Evolutionary conservation across 2,329 filamentous ascomycete species (phyloP).

Genomic region (Stemphylium beticola): DNA sequence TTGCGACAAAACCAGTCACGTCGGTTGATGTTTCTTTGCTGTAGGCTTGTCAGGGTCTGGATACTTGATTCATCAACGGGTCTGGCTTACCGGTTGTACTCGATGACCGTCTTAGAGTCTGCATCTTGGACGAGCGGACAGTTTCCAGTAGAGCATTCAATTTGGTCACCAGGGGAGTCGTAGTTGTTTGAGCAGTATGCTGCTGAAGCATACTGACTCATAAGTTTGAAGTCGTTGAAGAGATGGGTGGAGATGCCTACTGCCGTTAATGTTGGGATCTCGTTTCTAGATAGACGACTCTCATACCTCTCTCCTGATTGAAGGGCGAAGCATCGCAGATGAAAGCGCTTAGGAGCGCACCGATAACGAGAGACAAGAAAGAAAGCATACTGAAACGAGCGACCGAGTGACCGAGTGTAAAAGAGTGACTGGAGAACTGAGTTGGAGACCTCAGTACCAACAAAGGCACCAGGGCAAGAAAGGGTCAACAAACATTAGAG

Average conservation of each 20-base stretch:
- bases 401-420: not conserved
- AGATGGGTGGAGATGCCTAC: conserved; percentile 28
- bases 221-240: conserved; percentile 34
- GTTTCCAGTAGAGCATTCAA: conserved; percentile 55
- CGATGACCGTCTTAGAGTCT: conserved; percentile 51
- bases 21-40: conserved; percentile 43
- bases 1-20: conserved; percentile 55
- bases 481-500: no score
- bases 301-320: conserved; percentile 22
- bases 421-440: conserved; percentile 1
- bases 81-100: conserved; percentile 46
- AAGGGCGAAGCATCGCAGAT: conserved; percentile 28
- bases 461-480: not conserved
- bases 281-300: not conserved
- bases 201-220: conserved; percentile 58
- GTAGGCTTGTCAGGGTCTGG: conserved; percentile 4
- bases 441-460: no score
- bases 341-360: conserved; percentile 14
- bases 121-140: conserved; percentile 58
- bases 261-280: not conserved
- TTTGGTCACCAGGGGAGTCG: conserved; percentile 48
- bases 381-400: conserved; percentile 17
- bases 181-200: conserved; percentile 60
- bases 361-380: conserved; percentile 19
- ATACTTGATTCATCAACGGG: not conserved